Evolutionary conservation across 1,139 yeast genomes (phyloP).

Genomic region (Spencermartinsiella ligniputridi): DNA sequence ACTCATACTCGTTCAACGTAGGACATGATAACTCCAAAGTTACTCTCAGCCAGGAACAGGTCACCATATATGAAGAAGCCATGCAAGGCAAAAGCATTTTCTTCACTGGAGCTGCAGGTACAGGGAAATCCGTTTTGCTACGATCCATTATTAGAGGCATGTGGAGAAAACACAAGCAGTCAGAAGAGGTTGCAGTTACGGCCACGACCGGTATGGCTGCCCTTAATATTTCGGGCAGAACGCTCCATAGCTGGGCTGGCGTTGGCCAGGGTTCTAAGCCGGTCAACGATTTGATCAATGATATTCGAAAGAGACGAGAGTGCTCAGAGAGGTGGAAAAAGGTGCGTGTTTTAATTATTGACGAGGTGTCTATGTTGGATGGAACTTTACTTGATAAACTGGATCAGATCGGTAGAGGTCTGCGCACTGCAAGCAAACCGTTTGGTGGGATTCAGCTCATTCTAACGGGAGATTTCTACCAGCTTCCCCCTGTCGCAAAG

Average conservation of each 20-base stretch:
- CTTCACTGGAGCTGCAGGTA: conserved; percentile 95
- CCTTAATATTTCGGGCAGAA: conserved; percentile 76
- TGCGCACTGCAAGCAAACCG: conserved; percentile 30
- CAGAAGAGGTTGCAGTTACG: conserved; percentile 63
- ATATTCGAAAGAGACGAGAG: conserved; percentile 41
- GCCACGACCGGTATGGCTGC: conserved; percentile 95
- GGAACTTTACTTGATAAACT: conserved; percentile 62
- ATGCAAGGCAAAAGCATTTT: conserved; percentile 37
- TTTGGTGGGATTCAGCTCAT: conserved; percentile 84
- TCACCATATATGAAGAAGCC: conserved; percentile 11
- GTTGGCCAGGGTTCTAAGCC: conserved; percentile 65
- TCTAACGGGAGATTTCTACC: conserved; percentile 80
- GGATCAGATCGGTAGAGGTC: conserved; percentile 51
- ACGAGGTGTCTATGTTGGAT: conserved; percentile 82
- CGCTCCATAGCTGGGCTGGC: conserved; percentile 74
- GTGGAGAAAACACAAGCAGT: conserved; percentile 38
- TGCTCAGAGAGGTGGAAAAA: conserved; percentile 52
- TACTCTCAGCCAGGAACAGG: conserved; percentile 19
- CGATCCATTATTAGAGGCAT: conserved; percentile 51
- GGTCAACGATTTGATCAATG: conserved; percentile 40
- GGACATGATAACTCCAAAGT: too few species aligned
- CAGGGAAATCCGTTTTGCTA: conserved; percentile 83
- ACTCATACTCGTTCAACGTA: too few species aligned
- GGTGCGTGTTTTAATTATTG: conserved; percentile 64
- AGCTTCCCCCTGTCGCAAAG: conserved; percentile 69